phyloP scores from a whole-genome alignment of 2,329 filamentous ascomycete genomes.

The Penicillium sp. region DNA sequence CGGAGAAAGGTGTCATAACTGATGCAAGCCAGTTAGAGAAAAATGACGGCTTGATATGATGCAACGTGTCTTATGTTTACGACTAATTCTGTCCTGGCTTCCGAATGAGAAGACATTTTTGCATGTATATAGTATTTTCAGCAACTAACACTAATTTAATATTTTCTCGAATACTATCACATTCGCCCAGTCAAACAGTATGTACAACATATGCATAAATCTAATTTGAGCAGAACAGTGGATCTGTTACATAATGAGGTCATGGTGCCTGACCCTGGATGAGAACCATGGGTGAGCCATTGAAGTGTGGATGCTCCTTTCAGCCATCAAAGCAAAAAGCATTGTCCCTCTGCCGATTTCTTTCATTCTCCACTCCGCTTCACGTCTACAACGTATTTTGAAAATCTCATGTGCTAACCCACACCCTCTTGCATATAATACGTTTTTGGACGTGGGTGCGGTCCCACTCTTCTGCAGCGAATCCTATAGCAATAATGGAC shows the following conservation, averaged over 20 bases:
- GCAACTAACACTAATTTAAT: constrained; percentile 6
- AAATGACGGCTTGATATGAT: constrained; percentile 20
- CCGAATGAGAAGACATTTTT: not conserved
- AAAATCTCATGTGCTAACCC: too few relatives aligned
- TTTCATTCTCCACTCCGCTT: not conserved
- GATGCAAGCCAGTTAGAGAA: constrained; percentile 58
- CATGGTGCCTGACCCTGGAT: too few relatives aligned
- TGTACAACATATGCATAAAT: too few relatives aligned
- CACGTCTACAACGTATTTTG: too few relatives aligned
- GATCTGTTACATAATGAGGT: too few relatives aligned
- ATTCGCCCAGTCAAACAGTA: too few relatives aligned
- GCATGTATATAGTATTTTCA: constrained; percentile 5
- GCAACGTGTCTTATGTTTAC: constrained; percentile 21
- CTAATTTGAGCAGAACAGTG: too few relatives aligned
- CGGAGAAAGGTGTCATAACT: constrained; percentile 49
- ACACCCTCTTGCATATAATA: too few relatives aligned
- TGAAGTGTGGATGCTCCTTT: too few relatives aligned
- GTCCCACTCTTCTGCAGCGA: constrained; percentile 20
- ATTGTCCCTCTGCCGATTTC: not conserved
- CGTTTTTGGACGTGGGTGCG: not conserved
- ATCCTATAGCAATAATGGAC: constrained; percentile 57
- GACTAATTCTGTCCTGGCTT: constrained; percentile 10
- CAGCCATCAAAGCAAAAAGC: too few relatives aligned
- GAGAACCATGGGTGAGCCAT: too few relatives aligned
- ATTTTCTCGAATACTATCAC: not conserved